These are phyloP conservation scores for Phyllosticta citribraziliensis DNA, from an alignment of 2,329 filamentous ascomycete species.

Conservation along the genomic window DNA sequence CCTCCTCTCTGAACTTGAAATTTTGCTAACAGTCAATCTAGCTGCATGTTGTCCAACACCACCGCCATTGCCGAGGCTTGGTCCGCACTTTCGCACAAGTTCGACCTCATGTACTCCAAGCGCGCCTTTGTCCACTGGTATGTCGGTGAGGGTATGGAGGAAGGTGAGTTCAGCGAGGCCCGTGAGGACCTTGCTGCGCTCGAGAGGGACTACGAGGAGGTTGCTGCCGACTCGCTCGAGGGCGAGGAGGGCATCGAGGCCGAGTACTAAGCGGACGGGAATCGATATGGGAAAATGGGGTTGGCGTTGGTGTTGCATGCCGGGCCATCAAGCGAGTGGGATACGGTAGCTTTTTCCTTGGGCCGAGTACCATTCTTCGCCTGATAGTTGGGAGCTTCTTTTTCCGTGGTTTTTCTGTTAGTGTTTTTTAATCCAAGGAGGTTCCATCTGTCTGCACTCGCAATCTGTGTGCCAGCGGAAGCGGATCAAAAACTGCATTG, in stretches of 20 bases:
- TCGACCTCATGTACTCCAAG: constrained; percentile 72
- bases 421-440: neutral
- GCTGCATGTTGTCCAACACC: constrained; percentile 64
- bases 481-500: neutral
- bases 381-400: constrained; percentile 2
- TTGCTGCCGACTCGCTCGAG: constrained; percentile 58
- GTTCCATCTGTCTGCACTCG: neutral
- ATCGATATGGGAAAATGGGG: neutral
- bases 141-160: constrained; percentile 86
- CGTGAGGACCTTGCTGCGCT: constrained; percentile 77
- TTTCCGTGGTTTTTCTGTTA: neutral
- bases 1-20: neutral
- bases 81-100: constrained; percentile 64
- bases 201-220: constrained; percentile 82
- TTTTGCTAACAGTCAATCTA: neutral
- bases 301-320: neutral
- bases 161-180: constrained; percentile 81
- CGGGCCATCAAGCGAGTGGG: neutral
- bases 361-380: constrained; percentile 10
- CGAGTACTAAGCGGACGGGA: constrained; percentile 26
- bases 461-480: neutral
- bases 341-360: neutral
- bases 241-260: constrained; percentile 44
- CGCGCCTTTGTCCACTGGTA: constrained; percentile 71
- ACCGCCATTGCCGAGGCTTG: constrained; percentile 65